Evolutionary conservation across 2,329 filamentous ascomycete species (phyloP).

Genomic region (Eutypa lata): DNA sequence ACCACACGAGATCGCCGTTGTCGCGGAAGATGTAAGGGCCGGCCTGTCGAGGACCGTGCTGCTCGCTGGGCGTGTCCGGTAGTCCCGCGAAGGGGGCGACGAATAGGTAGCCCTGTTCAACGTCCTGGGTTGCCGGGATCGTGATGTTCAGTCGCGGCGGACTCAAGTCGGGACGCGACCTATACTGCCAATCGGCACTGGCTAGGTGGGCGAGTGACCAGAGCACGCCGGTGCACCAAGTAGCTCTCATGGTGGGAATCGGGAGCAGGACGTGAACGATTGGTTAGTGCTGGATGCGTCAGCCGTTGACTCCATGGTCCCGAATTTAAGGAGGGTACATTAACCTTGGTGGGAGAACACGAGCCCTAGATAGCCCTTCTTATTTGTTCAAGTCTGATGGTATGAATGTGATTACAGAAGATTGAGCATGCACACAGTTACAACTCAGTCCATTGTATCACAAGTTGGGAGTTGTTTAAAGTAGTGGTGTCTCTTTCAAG

Average conservation of each 20-base stretch:
- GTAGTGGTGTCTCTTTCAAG: too few relatives aligned
- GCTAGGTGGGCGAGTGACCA: constrained; percentile 8
- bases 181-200: constrained; percentile 40
- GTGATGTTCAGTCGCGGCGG: constrained; percentile 43
- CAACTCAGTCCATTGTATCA: too few relatives aligned
- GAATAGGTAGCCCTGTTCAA: constrained; percentile 43
- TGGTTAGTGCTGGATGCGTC: constrained; percentile 16
- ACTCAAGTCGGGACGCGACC: constrained; percentile 43
- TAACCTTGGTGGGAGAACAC: constrained; percentile 22
- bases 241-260: constrained; percentile 17
- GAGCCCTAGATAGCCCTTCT: constrained; percentile 21
- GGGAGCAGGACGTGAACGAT: background rate
- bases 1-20: constrained; percentile 55
- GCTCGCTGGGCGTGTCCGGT: constrained; percentile 31
- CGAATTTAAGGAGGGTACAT: constrained; percentile 24
- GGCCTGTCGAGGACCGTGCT: constrained; percentile 47
- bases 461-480: too few relatives aligned
- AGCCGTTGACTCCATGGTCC: constrained; percentile 17
- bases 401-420: too few relatives aligned
- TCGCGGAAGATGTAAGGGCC: constrained; percentile 54
- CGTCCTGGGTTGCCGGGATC: constrained; percentile 36
- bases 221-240: constrained; percentile 4
- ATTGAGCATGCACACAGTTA: too few relatives aligned
- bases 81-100: constrained; percentile 36
- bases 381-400: background rate